Percentiles rank a stretch among this genome's conserved stretches.
phyloP scores from a whole-genome alignment of 441 rosid genomes.

The Populus hybrid region DNA sequence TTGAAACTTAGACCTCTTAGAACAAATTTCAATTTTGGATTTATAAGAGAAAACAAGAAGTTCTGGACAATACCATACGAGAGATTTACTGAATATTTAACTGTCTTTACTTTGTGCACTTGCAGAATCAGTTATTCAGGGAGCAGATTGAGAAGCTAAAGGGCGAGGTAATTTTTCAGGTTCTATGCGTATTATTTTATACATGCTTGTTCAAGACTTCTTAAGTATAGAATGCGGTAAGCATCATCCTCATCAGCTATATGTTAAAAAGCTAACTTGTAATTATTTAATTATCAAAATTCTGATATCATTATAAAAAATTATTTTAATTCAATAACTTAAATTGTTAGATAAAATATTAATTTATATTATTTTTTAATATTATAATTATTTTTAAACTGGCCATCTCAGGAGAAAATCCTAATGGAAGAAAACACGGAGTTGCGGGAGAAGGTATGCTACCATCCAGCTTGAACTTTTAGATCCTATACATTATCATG shows the following conservation, averaged over 20 bases:
- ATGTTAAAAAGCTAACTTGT: no score
- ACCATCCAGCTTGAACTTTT: not conserved
- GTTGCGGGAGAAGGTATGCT: conserved; percentile 41
- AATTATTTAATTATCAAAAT: no score
- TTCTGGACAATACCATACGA: not conserved
- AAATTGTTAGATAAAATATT: no score
- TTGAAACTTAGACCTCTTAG: no score
- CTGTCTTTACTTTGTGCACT: not conserved
- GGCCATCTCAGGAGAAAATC: conserved; percentile 40
- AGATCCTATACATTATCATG: not conserved
- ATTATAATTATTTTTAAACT: not conserved
- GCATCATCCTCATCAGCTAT: not conserved
- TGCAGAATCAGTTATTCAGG: conserved; percentile 53
- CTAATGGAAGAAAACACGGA: conserved; percentile 45
- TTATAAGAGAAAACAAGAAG: not conserved
- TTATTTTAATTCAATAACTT: no score
- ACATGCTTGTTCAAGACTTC: not conserved
- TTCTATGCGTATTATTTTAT: not conserved
- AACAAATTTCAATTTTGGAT: no score
- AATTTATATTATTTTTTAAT: no score
- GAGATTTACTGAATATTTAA: not conserved
- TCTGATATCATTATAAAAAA: no score
- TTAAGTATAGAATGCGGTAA: not conserved
- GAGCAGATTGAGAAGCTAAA: conserved; percentile 64
- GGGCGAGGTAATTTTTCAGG: conserved; percentile 44